Evolutionary conservation across 78 protist genomes (phyloP), one percentile per base, ranked within the genome.

Genomic region (Planoprotostelium fungivorum): DNA sequence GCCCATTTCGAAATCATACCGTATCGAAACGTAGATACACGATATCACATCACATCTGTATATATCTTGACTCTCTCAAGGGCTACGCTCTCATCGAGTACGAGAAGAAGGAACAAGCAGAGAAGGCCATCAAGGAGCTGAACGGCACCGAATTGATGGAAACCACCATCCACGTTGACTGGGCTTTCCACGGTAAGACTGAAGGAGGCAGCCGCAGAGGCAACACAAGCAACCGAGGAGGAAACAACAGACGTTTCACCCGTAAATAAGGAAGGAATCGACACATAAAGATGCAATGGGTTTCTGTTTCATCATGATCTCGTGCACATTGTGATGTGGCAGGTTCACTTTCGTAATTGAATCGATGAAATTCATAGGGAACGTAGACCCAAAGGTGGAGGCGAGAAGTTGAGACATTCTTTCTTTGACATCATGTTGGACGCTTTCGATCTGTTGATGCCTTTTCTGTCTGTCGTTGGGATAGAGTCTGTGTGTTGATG

Each of bases 41-140:
- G 35, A 88, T 73, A 39, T 1, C 36, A 34, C 63, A 37, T 73
- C n/a, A 38, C 29, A 28, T 23, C 36, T 38, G n/a, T n/a, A n/a
- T n/a, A 85, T 51, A 1, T 29, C 1, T 88, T 28, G 36, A 85
- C 91, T 37, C 85, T 29, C 37, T 84, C 0, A 88, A 96, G 92
- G 97, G 96, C 1, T 96, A 96, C 85, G 96, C 96, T 83, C 92
- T 96, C 73, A 90, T 96, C n/a, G 97, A 96, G 73, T 96, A 96
- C 83, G 94, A 90, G 84, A 88, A 83, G 23, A 10, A 88, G 73
- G 37, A 83, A 0, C 96, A 96, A 36, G 97, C 96, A 35, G 91
- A 90, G 36, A 90, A 83, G 37, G 97, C 97, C 29, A 89, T 96
- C 85, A 86, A 86, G n/a, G 90, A 91, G 28, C 63, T 92, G 37